Conservation (phyloP, 2,329 filamentous ascomycete genomes). For the Pezicula radicicola region DNA sequence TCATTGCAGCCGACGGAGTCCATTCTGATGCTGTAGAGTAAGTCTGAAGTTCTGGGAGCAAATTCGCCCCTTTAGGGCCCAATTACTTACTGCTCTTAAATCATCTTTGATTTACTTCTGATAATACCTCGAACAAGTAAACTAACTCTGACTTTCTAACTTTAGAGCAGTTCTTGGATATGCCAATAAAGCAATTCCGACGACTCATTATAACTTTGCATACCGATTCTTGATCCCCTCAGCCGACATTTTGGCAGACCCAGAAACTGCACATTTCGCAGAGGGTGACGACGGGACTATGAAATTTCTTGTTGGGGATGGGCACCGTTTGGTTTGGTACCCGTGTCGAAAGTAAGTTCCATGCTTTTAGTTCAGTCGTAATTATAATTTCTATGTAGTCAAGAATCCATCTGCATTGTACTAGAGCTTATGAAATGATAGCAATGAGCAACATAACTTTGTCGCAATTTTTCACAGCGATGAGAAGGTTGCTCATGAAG, state of each 20-base stretch:
- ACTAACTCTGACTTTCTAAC: too few species aligned
- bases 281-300: constrained; percentile 21
- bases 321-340: constrained; percentile 18
- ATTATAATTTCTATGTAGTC: not conserved
- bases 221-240: constrained; percentile 32
- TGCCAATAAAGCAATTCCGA: not conserved
- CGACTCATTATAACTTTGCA: constrained; percentile 24
- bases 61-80: too few species aligned
- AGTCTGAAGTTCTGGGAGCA: too few species aligned
- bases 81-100: too few species aligned
- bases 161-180: not conserved
- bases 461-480: constrained; percentile 17
- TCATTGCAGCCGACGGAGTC: constrained; percentile 36
- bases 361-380: not conserved
- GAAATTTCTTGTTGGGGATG: constrained; percentile 19
- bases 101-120: too few species aligned
- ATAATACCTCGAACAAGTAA: too few species aligned
- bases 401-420: not conserved
- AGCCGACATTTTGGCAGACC: constrained; percentile 24
- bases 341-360: constrained; percentile 20
- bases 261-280: constrained; percentile 26
- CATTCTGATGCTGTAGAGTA: constrained; percentile 20
- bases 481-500: constrained; percentile 4
- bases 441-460: constrained; percentile 12
- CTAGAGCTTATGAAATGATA: not conserved